phyloP scores from a whole-genome alignment of 495 filamentous ascomycete species.

The Talaromyces stipitatus region DNA sequence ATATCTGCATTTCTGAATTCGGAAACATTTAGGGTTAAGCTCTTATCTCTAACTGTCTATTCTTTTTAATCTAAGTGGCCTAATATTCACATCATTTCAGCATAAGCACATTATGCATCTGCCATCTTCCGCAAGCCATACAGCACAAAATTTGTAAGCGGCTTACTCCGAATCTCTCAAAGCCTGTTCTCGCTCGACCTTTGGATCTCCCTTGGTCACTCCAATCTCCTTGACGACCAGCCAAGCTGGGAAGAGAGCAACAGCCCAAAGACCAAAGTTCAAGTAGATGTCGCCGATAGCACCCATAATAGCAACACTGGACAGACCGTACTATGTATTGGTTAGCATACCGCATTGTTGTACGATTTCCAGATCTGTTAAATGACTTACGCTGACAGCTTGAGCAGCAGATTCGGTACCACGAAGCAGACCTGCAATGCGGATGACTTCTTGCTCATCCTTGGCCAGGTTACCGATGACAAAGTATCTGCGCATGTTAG shows the following conservation, averaged over 20 bases:
- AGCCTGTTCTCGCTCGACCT: constrained; percentile 22
- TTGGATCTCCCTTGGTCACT: constrained; percentile 23
- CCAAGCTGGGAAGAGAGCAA: constrained; percentile 53
- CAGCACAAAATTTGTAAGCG: neutral
- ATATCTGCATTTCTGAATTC: too few species aligned
- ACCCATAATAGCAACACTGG: constrained; percentile 48
- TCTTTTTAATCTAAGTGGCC: too few species aligned
- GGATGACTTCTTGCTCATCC: constrained; percentile 47
- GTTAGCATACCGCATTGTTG: constrained; percentile 1
- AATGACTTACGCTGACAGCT: constrained; percentile 40
- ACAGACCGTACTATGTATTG: constrained; percentile 41
- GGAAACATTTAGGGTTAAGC: too few species aligned
- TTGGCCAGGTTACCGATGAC: constrained; percentile 51
- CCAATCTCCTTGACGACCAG: constrained; percentile 48
- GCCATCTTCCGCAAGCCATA: neutral
- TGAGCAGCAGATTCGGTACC: constrained; percentile 58
- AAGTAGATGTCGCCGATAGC: constrained; percentile 52
- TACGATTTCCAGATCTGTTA: neutral
- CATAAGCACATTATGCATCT: neutral
- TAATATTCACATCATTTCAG: neutral
- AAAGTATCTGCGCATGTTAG: constrained; percentile 43
- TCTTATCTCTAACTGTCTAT: too few species aligned
- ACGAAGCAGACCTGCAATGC: constrained; percentile 52
- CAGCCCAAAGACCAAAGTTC: constrained; percentile 55
- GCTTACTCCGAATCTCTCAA: neutral